Evolutionary conservation across 202 grass and related monocot genomes (phyloP), one percentile per base, ranked within the genome.

Genomic region (Bolboschoenoplectus hybrid): DNA sequence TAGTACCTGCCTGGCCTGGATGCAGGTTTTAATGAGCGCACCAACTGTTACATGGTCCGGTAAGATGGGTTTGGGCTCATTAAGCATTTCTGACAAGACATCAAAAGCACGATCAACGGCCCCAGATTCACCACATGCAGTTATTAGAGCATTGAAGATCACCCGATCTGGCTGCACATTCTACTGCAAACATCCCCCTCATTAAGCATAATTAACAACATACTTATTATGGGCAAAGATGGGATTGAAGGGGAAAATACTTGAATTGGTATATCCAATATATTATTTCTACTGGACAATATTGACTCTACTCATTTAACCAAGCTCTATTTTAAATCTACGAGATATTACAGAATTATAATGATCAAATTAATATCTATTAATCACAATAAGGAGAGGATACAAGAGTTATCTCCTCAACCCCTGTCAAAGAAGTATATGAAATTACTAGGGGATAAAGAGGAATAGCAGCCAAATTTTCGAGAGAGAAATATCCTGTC

Each of bases 151-250:
- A 91, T 98, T 98, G 90, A 95, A 98, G 86, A 98, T 87, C 90
- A 93, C 95, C 89, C 95, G 83, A 93, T 98, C 95, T 88, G 95
- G 95, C 90, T 98, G 94, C 90, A 98, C 93, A 88, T 93, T 98
- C 95, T 98, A 98, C 93, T 93, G 91, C 87, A 95, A 88, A 84
- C 43, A 98, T 46, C 57, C 86, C 47, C 83, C 85, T 87, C 75
- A 63, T 85, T 85, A 90, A 81, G 63, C 26, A 38, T 79, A 79
- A 40, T 40, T 44, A 47, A 82, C 20, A 78, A 81, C 58, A 35
- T 80, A 73, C 7, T 10, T 44, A 65, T 81, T 55, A 65, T 65
- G 12, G 26, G 34, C 9, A 62, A 50, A 67, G 14, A n/a, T 70
- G 77, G 2, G 51, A 74, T 51, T 50, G 71, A 74, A 32, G 71